Evolutionary conservation across 2,329 filamentous ascomycete species (phyloP).

Genomic region (Xylariaceae sp.): DNA sequence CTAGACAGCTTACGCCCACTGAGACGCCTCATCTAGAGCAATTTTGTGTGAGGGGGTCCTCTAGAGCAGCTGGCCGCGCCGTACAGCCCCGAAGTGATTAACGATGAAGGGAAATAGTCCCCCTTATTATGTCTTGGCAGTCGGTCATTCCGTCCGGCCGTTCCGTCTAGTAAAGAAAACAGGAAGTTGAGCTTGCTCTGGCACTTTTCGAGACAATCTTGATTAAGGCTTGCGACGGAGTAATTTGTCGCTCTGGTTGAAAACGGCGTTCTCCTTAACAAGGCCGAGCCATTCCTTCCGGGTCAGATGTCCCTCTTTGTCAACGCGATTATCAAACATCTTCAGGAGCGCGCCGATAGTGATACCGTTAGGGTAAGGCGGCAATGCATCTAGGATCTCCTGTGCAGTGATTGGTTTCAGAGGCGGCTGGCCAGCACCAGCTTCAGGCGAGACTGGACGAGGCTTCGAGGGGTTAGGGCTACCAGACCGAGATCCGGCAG

Average conservation of each 20-base stretch:
- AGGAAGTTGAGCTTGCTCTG: neutral
- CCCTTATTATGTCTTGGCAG: neutral
- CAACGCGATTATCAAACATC: constrained; percentile 49
- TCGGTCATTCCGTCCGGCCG: neutral
- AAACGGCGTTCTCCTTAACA: constrained; percentile 51
- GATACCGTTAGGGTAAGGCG: constrained; percentile 46
- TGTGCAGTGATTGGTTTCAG: constrained; percentile 39
- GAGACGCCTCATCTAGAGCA: neutral
- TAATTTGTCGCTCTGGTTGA: constrained; percentile 51
- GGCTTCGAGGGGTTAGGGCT: constrained; percentile 47
- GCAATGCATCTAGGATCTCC: constrained; percentile 51
- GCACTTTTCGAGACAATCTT: neutral
- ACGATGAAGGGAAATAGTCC: neutral
- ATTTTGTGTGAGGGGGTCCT: neutral
- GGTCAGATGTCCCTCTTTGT: constrained; percentile 45
- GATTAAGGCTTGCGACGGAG: constrained; percentile 38
- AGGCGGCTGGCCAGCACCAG: constrained; percentile 17
- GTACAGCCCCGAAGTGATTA: neutral
- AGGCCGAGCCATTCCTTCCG: constrained; percentile 53
- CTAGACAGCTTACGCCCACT: neutral
- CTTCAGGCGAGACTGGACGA: constrained; percentile 33
- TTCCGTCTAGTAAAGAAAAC: neutral
- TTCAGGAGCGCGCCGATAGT: constrained; percentile 49
- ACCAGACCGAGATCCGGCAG: constrained; percentile 54
- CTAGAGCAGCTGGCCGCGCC: neutral